phyloP scores from a whole-genome alignment of 805 yeast species.

The Zygosaccharomyces bisporus region DNA sequence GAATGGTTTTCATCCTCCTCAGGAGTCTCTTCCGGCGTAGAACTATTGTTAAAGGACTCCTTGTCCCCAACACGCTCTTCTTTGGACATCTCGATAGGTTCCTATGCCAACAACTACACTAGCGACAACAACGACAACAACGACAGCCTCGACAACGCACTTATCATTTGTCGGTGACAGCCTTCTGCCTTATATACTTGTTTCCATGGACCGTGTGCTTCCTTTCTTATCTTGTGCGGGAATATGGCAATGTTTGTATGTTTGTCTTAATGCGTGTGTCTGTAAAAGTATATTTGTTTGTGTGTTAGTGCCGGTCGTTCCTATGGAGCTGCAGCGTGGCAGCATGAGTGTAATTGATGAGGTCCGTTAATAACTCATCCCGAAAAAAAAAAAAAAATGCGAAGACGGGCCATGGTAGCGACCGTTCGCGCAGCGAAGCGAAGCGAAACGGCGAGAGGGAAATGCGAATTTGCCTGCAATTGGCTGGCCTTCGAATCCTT shows the following conservation, averaged over 20 bases:
- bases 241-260: background rate
- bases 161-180: background rate
- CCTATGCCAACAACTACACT: background rate
- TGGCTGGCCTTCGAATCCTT: constrained; percentile 49
- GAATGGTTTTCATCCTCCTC: constrained; percentile 18
- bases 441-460: background rate
- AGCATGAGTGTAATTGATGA: too few relatives aligned
- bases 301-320: background rate
- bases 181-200: background rate
- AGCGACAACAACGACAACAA: background rate
- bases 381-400: background rate
- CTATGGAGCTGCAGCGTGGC: too few relatives aligned
- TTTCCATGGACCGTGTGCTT: background rate
- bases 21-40: constrained; percentile 1
- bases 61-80: constrained; percentile 20
- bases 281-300: background rate
- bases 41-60: constrained; percentile 19
- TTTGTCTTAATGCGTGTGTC: background rate
- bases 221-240: background rate
- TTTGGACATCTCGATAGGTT: constrained; percentile 19
- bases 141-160: background rate
- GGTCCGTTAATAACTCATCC: background rate
- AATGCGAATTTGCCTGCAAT: constrained; percentile 44
- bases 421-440: background rate
- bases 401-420: background rate